Evolutionary conservation across 164 flowering plant species (phyloP).

Genomic region (Dillenia turbinata): DNA sequence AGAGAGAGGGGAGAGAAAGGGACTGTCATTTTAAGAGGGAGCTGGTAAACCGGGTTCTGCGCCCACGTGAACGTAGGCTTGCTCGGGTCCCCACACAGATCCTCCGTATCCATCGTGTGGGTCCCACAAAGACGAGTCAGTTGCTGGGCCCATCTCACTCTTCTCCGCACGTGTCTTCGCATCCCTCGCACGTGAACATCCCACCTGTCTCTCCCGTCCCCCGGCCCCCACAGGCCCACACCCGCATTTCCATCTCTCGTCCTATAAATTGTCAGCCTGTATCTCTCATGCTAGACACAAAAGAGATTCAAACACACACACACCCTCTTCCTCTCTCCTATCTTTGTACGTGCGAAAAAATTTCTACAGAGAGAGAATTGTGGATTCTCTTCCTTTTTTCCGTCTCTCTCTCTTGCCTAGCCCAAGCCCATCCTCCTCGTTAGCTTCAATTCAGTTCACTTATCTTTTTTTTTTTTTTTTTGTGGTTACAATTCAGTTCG

Average conservation of each 20-base stretch:
- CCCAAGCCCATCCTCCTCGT: not conserved
- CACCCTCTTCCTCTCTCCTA: not conserved
- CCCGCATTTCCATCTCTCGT: constrained; percentile 10
- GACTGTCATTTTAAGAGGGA: constrained; percentile 7
- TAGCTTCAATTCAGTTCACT: not conserved
- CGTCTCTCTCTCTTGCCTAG: too few species aligned
- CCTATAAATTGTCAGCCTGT: constrained; percentile 50
- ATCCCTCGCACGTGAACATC: constrained; percentile 28
- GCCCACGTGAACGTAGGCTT: constrained; percentile 47
- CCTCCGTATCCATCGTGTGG: constrained; percentile 35
- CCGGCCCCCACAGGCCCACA: not conserved
- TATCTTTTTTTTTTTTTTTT: not conserved
- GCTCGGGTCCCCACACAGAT: constrained; percentile 50
- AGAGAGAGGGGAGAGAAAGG: not conserved
- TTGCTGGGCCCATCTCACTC: constrained; percentile 14
- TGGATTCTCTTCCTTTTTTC: too few species aligned
- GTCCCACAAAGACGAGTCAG: too few species aligned
- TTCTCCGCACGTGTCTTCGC: constrained; percentile 36
- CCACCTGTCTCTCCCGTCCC: constrained; percentile 12
- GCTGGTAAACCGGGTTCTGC: constrained; percentile 16
- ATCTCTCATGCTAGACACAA: constrained; percentile 32
- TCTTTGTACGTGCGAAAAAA: too few species aligned
- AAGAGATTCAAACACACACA: constrained; percentile 3
- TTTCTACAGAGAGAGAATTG: not conserved
- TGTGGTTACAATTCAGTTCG: not conserved